Conservation (phyloP, 208 protist species). For the Wallacemonas rigidus region DNA sequence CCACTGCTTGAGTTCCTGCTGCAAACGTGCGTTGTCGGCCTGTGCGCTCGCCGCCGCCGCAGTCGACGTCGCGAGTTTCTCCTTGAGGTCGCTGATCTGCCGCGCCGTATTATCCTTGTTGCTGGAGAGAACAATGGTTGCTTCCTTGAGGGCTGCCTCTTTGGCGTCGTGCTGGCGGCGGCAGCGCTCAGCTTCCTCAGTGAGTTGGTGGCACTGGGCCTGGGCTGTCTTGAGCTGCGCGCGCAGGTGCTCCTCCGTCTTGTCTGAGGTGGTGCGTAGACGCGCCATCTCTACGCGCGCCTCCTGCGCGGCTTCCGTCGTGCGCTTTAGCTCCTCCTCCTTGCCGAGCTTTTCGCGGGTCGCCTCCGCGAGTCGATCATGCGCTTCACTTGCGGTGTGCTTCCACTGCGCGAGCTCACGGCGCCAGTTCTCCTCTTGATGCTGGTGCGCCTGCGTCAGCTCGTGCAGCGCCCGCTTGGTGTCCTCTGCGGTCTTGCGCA, state of each 20-base stretch:
- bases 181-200: slow-evolving; percentile 26
- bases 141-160: slow-evolving; percentile 31
- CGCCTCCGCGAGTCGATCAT: slow-evolving; percentile 8
- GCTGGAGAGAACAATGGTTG: slow-evolving; percentile 14
- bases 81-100: slow-evolving; percentile 32
- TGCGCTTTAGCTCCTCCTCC: slow-evolving; percentile 25
- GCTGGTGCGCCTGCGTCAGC: slow-evolving; percentile 2
- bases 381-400: slow-evolving; percentile 1
- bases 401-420: slow-evolving; percentile 15
- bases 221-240: slow-evolving; percentile 26
- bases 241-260: slow-evolving; percentile 19
- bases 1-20: slow-evolving; percentile 40
- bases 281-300: slow-evolving; percentile 21
- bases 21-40: slow-evolving; percentile 46
- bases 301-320: slow-evolving; percentile 22
- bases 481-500: slow-evolving; percentile 14
- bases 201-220: slow-evolving; percentile 30
- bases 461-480: slow-evolving; percentile 12
- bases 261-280: slow-evolving; percentile 1
- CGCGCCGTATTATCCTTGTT: slow-evolving; percentile 27
- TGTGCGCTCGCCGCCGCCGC: slow-evolving; percentile 24
- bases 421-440: slow-evolving; percentile 10
- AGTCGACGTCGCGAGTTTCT: slow-evolving; percentile 38
- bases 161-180: slow-evolving; percentile 27
- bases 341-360: slow-evolving; percentile 14